Base-by-base conservation (phyloP, 306 rosid species). In the Lotus japonicus region DNA sequence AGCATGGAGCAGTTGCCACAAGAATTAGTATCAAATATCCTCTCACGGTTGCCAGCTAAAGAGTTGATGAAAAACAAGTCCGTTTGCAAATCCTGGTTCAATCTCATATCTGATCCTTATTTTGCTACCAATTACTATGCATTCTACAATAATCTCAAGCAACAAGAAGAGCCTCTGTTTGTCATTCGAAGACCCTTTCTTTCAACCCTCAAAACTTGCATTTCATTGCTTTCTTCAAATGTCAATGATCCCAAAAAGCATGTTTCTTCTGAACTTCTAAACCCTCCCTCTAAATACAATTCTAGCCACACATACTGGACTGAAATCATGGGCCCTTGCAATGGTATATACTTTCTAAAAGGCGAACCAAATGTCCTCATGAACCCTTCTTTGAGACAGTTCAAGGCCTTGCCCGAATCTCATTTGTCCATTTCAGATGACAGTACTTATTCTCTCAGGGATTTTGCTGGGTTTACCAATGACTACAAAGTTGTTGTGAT, bases 401-500 rank as follows among this genome's bases (percentile, higher is more conserved):
- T 31, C 36, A 31, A 31, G 36, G 7, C 7, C 5, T 31, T 31
- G 36, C 36, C 36, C 5, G 7, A 31, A 31, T 5, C 36, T 7
- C 7, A 31, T 31, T 5, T 31, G 65, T 51, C 72, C 79, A 56
- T 57, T 38, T 9, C 5, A 7, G 9, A 1, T 9, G 11, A 2
- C 2, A 9, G 11, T 7, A 64, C 55, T 7, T 74, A 64, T n/a
- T 55, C 66, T 46, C 6, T 74, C 7, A 44, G 35, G 0, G 60
- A 66, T 1, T 74, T 44, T 11, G 0, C 66, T n/a, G 66, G 79
- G 5, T 74, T 74, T 48, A 56, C 67, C 0, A 67, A 58, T 51
- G 80, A 75, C 57, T 75, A 48, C n/a, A 75, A 75, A 67, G 64
- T 67, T 49, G 53, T 74, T 35, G 53, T 57, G 6, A 17, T 74